These are phyloP conservation scores for Phytopythium mirpurense DNA, from an alignment of 352 stramenopile species.

Conservation along the genomic window DNA sequence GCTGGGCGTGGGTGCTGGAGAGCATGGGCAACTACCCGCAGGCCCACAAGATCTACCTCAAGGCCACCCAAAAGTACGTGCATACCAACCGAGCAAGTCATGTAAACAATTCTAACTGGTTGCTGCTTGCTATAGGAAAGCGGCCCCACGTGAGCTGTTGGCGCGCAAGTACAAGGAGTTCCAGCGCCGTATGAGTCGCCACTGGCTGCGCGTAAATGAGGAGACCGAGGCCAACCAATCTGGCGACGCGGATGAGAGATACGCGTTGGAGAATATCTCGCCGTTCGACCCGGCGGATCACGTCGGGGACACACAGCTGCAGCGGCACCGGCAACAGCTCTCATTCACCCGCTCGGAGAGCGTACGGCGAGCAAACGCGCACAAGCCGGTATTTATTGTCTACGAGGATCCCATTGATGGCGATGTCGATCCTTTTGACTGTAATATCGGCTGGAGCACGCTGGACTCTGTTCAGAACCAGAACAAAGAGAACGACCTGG, in stretches of 20 bases:
- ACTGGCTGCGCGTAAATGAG: constrained; percentile 70
- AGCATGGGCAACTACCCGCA: constrained; percentile 77
- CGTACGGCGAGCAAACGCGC: constrained; percentile 50
- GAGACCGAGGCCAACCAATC: constrained; percentile 17
- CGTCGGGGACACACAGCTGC: constrained; percentile 47
- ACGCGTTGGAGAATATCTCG: constrained; percentile 60
- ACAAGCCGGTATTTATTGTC: constrained; percentile 84
- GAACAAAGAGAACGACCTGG: constrained; percentile 77
- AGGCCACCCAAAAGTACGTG: constrained; percentile 81
- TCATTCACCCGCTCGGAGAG: constrained; percentile 45
- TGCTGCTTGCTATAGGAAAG: constrained; percentile 35
- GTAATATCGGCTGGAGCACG: constrained; percentile 62
- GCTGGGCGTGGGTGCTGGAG: constrained; percentile 80
- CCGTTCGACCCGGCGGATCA: constrained; percentile 26
- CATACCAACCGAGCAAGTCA: too few species aligned
- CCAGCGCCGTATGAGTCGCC: constrained; percentile 75
- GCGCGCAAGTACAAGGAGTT: constrained; percentile 81
- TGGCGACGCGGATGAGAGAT: constrained; percentile 44
- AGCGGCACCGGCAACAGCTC: constrained; percentile 64
- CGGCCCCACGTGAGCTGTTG: constrained; percentile 58
- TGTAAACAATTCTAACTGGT: not conserved
- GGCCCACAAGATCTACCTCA: constrained; percentile 84
- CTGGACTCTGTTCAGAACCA: constrained; percentile 58
- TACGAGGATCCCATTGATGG: constrained; percentile 62
- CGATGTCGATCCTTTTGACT: constrained; percentile 52